Percentiles rank a stretch among this genome's conserved stretches.
Evolutionary conservation across 352 stramenopile species (phyloP).

Genomic region (Peronospora belbahrii): DNA sequence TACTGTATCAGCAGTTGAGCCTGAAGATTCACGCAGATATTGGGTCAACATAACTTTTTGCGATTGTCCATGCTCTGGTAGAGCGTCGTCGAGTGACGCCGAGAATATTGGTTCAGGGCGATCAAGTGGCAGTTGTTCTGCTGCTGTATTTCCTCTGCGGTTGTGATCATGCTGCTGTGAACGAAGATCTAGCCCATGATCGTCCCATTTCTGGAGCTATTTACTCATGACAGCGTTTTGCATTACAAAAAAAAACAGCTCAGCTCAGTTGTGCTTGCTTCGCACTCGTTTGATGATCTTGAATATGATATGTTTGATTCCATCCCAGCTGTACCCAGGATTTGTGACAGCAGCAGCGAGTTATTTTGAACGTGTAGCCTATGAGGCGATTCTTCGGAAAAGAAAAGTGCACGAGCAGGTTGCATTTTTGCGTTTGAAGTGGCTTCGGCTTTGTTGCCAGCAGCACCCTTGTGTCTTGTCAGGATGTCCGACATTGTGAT

Average conservation of each 20-base stretch:
- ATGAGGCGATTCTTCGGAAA: constrained; percentile 21
- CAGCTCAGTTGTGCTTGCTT: constrained; percentile 3
- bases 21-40: too few species aligned
- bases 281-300: constrained; percentile 35
- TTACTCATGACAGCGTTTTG: too few species aligned
- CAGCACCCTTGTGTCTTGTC: constrained; percentile 9
- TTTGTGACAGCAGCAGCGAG: not conserved
- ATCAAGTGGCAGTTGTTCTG: too few species aligned
- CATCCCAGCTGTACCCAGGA: constrained; percentile 2
- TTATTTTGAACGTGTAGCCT: constrained; percentile 14
- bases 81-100: too few species aligned
- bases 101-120: too few species aligned
- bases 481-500: constrained; percentile 14
- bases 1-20: too few species aligned
- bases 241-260: too few species aligned
- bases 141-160: too few species aligned
- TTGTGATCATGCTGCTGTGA: too few species aligned
- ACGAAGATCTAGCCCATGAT: too few species aligned
- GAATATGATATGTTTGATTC: constrained; percentile 32
- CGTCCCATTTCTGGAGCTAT: too few species aligned
- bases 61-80: not conserved
- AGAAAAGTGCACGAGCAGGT: constrained; percentile 14
- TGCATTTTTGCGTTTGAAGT: constrained; percentile 1
- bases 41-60: too few species aligned
- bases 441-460: constrained; percentile 8